phyloP scores from a whole-genome alignment of 805 yeast genomes.

The Kodamaea fukazawae region DNA sequence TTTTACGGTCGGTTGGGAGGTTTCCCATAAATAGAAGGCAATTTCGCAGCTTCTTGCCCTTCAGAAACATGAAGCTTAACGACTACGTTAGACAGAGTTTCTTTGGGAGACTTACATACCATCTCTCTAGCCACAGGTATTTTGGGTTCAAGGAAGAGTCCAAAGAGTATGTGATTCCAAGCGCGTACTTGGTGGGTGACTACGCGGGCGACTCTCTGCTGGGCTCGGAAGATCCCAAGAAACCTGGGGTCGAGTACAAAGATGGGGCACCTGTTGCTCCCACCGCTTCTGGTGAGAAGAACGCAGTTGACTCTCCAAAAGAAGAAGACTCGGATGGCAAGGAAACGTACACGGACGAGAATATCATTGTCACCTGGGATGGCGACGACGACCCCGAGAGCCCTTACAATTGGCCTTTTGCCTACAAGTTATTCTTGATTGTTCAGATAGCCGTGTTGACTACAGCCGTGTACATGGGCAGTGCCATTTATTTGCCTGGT shows the following conservation, averaged over 20 bases:
- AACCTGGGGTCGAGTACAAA: background rate
- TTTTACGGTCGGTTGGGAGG: too few species aligned
- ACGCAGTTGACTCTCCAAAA: background rate
- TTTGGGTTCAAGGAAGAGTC: constrained; percentile 26
- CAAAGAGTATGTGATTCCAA: constrained; percentile 29
- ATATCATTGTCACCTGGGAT: constrained; percentile 29
- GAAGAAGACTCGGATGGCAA: background rate
- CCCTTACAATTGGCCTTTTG: constrained; percentile 54
- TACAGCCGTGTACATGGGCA: constrained; percentile 51
- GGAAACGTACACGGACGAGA: background rate
- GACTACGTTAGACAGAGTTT: constrained; percentile 22
- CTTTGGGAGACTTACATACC: constrained; percentile 25
- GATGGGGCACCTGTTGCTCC: too few species aligned
- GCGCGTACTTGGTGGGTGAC: constrained; percentile 21
- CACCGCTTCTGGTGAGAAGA: background rate
- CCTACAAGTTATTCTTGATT: constrained; percentile 37
- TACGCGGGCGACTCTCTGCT: background rate
- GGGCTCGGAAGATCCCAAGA: background rate
- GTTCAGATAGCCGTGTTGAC: constrained; percentile 44
- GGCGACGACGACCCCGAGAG: constrained; percentile 50
- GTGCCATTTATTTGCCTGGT: constrained; percentile 56
- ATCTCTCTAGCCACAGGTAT: constrained; percentile 22
- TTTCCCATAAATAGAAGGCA: too few species aligned
- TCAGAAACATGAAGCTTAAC: too few species aligned
- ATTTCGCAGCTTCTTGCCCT: too few species aligned